These are phyloP conservation scores for Santalum album DNA, from an alignment of 164 flowering plant genomes.

Conservation along the genomic window DNA sequence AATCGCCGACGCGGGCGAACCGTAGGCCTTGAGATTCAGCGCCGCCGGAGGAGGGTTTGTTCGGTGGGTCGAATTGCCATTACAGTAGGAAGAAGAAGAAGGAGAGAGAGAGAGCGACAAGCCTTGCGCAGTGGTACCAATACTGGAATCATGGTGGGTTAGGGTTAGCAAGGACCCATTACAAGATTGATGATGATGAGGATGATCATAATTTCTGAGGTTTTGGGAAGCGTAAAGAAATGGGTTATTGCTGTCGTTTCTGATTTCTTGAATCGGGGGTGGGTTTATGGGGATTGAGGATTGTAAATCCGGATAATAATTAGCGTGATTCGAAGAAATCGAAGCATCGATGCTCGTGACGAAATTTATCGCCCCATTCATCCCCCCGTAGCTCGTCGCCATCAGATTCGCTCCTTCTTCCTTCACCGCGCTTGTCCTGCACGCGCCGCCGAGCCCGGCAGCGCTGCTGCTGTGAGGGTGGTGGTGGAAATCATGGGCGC, in stretches of 20 bases:
- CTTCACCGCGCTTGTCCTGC: slow-evolving; percentile 14
- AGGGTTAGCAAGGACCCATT: slow-evolving; percentile 1
- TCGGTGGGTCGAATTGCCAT: slow-evolving; percentile 13
- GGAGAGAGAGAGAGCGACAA: slow-evolving; percentile 64
- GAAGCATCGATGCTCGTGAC: too few species aligned
- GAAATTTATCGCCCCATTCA: too few species aligned
- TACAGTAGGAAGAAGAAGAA: not conserved
- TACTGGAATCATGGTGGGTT: not conserved
- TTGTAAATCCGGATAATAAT: slow-evolving; percentile 28
- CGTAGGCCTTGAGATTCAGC: slow-evolving; percentile 26
- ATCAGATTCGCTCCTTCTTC: slow-evolving; percentile 31
- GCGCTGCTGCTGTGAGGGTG: not conserved
- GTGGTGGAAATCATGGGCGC: slow-evolving; percentile 7
- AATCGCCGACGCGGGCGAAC: slow-evolving; percentile 12
- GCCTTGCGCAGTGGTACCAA: slow-evolving; percentile 21
- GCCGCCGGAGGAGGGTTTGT: slow-evolving; percentile 20
- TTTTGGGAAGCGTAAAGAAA: slow-evolving; percentile 21
- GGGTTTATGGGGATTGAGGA: slow-evolving; percentile 31
- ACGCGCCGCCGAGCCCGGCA: slow-evolving; percentile 2
- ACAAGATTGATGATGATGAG: slow-evolving; percentile 4
- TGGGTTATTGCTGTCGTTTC: slow-evolving; percentile 21
- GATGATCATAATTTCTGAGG: slow-evolving; percentile 22
- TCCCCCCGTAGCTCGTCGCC: slow-evolving; percentile 15
- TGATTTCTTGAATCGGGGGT: slow-evolving; percentile 23
- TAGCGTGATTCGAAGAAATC: too few species aligned